Evolutionary conservation across 805 yeast genomes (phyloP).

Genomic region (Brettanomyces anomalus): DNA sequence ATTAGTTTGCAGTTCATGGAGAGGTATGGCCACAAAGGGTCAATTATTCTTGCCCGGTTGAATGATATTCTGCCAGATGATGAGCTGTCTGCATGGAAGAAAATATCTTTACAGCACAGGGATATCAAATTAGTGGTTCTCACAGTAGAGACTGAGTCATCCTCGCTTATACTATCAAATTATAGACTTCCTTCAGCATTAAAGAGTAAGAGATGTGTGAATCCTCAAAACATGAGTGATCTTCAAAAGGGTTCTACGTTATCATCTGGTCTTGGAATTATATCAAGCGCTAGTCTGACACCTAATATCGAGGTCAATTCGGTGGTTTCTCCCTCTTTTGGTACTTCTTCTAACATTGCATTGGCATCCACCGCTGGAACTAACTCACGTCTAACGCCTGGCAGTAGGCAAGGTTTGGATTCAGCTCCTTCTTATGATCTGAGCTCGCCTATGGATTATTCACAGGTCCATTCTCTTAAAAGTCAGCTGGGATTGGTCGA

Average conservation of each 20-base stretch:
- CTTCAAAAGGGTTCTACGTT: background rate
- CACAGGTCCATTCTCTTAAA: conserved; percentile 1
- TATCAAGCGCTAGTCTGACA: background rate
- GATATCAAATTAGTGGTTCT: conserved; percentile 59
- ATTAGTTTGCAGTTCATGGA: conserved; percentile 39
- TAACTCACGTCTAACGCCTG: background rate
- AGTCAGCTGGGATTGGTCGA: background rate
- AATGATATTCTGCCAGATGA: conserved; percentile 75
- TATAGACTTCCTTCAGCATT: conserved; percentile 13
- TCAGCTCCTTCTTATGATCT: conserved; percentile 14
- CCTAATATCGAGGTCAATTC: background rate
- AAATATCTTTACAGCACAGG: conserved; percentile 49
- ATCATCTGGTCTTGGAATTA: background rate
- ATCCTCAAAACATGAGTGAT: background rate
- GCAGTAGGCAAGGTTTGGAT: background rate
- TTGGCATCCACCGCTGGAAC: background rate
- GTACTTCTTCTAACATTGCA: background rate
- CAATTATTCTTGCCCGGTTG: conserved; percentile 58
- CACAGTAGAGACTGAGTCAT: conserved; percentile 49
- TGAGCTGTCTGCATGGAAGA: conserved; percentile 71
- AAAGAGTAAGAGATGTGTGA: background rate
- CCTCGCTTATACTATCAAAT: conserved; percentile 32
- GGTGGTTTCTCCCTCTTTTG: background rate
- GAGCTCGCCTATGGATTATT: conserved; percentile 19
- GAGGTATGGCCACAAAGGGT: conserved; percentile 40